phyloP scores from a whole-genome alignment of 2,329 filamentous ascomycete species.

The Pseudohalonectria lignicola region DNA sequence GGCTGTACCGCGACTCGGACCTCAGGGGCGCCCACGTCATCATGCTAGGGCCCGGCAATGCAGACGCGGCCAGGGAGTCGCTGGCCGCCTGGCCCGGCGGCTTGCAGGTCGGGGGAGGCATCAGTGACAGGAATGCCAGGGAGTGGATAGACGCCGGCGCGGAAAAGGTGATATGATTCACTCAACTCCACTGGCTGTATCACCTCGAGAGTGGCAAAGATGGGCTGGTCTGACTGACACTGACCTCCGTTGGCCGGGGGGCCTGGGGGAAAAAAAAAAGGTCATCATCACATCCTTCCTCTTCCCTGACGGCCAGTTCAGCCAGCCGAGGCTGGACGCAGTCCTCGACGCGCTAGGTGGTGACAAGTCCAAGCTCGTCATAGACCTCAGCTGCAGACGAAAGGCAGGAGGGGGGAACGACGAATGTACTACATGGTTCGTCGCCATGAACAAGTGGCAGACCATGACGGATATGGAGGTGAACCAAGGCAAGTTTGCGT shows the following conservation, averaged over 20 bases:
- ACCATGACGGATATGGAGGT: constrained; percentile 95
- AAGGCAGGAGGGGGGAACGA: constrained; percentile 31
- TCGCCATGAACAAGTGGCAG: constrained; percentile 99
- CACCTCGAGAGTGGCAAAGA: too few species aligned
- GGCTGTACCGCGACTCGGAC: constrained; percentile 64
- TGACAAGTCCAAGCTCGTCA: constrained; percentile 73
- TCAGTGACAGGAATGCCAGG: constrained; percentile 72
- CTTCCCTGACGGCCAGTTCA: constrained; percentile 77
- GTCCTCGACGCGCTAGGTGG: constrained; percentile 63
- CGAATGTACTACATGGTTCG: constrained; percentile 56
- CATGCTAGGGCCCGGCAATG: constrained; percentile 86
- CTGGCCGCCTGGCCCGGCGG: constrained; percentile 67
- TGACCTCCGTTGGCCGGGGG: too few species aligned
- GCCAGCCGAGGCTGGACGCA: constrained; percentile 60
- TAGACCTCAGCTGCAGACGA: constrained; percentile 84
- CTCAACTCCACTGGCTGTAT: too few species aligned
- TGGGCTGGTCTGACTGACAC: too few species aligned
- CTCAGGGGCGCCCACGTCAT: constrained; percentile 85
- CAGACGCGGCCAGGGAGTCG: constrained; percentile 67
- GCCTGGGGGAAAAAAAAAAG: constrained; percentile 35
- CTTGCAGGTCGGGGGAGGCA: constrained; percentile 89
- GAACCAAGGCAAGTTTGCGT: constrained; percentile 52
- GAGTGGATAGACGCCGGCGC: constrained; percentile 83
- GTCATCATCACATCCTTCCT: constrained; percentile 95
- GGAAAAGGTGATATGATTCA: constrained; percentile 58